phyloP scores from a whole-genome alignment of 495 filamentous ascomycete species.

The Podospora tetraspora region DNA sequence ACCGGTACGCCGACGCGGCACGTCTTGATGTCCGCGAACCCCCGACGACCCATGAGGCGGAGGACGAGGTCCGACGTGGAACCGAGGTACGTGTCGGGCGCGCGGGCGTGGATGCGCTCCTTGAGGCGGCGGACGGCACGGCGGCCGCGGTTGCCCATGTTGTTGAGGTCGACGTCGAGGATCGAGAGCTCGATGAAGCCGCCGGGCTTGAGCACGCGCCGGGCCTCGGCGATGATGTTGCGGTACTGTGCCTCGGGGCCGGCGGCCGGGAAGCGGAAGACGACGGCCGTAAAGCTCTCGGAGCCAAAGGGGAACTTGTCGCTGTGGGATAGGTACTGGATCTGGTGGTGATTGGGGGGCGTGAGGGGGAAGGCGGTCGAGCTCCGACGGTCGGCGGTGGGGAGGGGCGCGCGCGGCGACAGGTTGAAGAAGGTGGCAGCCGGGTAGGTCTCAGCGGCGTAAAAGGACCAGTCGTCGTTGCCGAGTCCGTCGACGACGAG shows the following conservation, averaged over 20 bases:
- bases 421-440: conserved; percentile 81
- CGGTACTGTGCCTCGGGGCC: conserved; percentile 68
- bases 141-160: conserved; percentile 74
- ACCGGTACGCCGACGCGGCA: conserved; percentile 89
- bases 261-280: conserved; percentile 80
- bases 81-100: conserved; percentile 59
- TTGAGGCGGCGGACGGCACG: conserved; percentile 74
- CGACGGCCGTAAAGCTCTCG: conserved; percentile 77
- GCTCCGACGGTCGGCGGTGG: conserved; percentile 31
- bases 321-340: conserved; percentile 62
- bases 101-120: conserved; percentile 58
- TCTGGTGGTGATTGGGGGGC: conserved; percentile 79
- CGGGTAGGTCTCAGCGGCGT: conserved; percentile 87
- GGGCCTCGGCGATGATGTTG: conserved; percentile 79
- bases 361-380: conserved; percentile 48
- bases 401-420: conserved; percentile 47
- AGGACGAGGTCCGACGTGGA: conserved; percentile 75
- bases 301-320: conserved; percentile 80
- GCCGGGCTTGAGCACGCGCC: conserved; percentile 82
- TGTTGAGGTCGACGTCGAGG: conserved; percentile 79
- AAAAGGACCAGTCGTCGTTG: conserved; percentile 94
- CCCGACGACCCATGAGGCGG: conserved; percentile 65
- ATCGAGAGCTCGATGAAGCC: conserved; percentile 85
- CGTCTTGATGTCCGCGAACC: conserved; percentile 78
- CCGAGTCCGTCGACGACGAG: conserved; percentile 86